Evolutionary conservation across 2,329 filamentous ascomycete genomes (phyloP).

Genomic region (Arthrobotrys entomopaga): DNA sequence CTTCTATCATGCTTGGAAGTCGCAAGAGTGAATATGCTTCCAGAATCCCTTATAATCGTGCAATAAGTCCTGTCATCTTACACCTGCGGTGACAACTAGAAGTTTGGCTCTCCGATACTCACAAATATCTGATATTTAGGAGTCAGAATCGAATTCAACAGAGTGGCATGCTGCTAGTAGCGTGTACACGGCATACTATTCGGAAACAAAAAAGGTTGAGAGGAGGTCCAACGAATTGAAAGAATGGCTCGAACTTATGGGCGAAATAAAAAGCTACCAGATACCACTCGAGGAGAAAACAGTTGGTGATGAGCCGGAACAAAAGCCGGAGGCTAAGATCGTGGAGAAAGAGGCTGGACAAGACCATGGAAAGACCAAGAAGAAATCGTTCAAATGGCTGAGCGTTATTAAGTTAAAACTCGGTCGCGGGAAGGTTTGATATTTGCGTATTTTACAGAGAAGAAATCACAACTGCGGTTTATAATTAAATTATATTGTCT

Average conservation of each 20-base stretch:
- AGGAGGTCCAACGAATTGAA: slow-evolving; percentile 11
- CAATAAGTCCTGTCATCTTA: background rate
- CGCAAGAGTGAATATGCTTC: background rate
- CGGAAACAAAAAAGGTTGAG: slow-evolving; percentile 8
- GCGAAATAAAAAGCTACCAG: slow-evolving; percentile 12
- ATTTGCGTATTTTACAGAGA: background rate
- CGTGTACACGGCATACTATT: background rate
- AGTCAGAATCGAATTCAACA: background rate
- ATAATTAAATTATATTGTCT: too few species aligned
- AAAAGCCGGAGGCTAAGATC: background rate
- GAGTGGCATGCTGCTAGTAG: background rate
- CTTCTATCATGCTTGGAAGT: background rate
- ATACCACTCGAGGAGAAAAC: background rate
- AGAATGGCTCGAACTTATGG: slow-evolving; percentile 7
- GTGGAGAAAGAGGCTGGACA: background rate
- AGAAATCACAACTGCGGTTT: too few species aligned
- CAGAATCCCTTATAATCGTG: background rate
- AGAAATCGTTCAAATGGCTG: slow-evolving; percentile 12
- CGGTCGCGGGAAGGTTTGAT: background rate
- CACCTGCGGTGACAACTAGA: background rate
- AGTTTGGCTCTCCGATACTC: background rate
- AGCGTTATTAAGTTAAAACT: slow-evolving; percentile 7
- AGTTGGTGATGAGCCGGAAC: background rate
- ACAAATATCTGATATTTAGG: background rate
- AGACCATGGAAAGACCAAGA: background rate